Percentiles rank a stretch among this genome's conserved stretches.
Conservation (phyloP, 805 yeast genomes). For the Suhomyces sp. region DNA sequence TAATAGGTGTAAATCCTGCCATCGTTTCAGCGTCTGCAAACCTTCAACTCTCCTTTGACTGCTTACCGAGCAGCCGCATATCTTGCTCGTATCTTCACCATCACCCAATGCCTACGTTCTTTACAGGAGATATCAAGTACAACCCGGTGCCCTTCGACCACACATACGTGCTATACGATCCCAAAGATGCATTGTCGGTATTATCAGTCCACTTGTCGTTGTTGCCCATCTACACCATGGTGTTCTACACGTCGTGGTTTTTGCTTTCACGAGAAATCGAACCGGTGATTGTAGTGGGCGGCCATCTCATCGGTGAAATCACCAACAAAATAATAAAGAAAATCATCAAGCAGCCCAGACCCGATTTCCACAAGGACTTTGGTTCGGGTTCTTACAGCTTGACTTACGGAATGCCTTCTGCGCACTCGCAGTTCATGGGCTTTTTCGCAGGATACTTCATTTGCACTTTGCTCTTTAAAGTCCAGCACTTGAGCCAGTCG, state of each 20-base stretch:
- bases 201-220: conserved; percentile 71
- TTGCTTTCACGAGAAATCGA: conserved; percentile 79
- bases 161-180: conserved; percentile 78
- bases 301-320: conserved; percentile 78
- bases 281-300: conserved; percentile 77
- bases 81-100: background rate
- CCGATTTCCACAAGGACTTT: conserved; percentile 49
- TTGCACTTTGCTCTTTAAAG: conserved; percentile 46
- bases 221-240: conserved; percentile 73
- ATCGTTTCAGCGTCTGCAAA: background rate
- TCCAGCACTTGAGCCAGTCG: conserved; percentile 19
- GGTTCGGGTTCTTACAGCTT: conserved; percentile 47
- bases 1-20: background rate
- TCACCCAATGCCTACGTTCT: conserved; percentile 15
- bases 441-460: conserved; percentile 61
- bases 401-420: conserved; percentile 94
- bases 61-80: background rate
- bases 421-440: conserved; percentile 96
- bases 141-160: conserved; percentile 70
- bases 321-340: conserved; percentile 67
- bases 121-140: conserved; percentile 10
- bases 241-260: conserved; percentile 82
- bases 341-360: conserved; percentile 69
- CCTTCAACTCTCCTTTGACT: background rate
- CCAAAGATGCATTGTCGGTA: conserved; percentile 57